Conservation (phyloP, 1,284 basidiomycete genomes). For the Rhodotorula sp. region DNA sequence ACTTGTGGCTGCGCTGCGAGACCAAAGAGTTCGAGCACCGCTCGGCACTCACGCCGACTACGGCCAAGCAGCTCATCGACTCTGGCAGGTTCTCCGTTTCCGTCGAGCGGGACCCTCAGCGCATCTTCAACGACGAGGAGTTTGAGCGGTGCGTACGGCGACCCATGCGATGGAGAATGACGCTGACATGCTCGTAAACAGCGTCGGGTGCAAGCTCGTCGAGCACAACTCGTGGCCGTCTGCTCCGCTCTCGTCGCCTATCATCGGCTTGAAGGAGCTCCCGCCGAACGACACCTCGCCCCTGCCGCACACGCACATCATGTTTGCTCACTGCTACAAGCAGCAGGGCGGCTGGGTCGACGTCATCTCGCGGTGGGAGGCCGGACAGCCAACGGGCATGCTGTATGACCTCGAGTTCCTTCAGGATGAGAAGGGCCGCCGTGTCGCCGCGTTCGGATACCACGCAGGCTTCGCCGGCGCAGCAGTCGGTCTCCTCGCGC, state of each 20-base stretch:
- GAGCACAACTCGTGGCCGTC: slow-evolving; percentile 85
- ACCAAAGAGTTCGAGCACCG: slow-evolving; percentile 92
- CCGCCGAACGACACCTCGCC: slow-evolving; percentile 71
- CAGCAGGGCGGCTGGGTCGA: slow-evolving; percentile 88
- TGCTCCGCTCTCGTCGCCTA: slow-evolving; percentile 72
- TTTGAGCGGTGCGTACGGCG: slow-evolving; percentile 75
- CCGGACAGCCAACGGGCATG: slow-evolving; percentile 68
- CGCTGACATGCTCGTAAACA: slow-evolving; percentile 46
- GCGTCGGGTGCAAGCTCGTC: slow-evolving; percentile 85
- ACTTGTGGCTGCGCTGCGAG: slow-evolving; percentile 71
- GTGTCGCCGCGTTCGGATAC: slow-evolving; percentile 99
- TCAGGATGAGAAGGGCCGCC: slow-evolving; percentile 75
- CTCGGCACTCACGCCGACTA: slow-evolving; percentile 89
- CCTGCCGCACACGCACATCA: slow-evolving; percentile 90
- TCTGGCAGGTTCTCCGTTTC: slow-evolving; percentile 79
- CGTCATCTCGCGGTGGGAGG: slow-evolving; percentile 82
- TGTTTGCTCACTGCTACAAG: slow-evolving; percentile 99
- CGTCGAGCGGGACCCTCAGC: slow-evolving; percentile 90
- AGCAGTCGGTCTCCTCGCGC: slow-evolving; percentile 83
- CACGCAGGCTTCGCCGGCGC: slow-evolving; percentile 98
- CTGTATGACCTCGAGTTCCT: slow-evolving; percentile 98
- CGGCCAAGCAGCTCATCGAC: slow-evolving; percentile 84
- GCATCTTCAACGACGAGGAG: slow-evolving; percentile 93
- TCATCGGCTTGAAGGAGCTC: slow-evolving; percentile 96
- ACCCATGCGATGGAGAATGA: no score